phyloP scores from a whole-genome alignment of 2,329 filamentous ascomycete species.

The Orbilia quercus region DNA sequence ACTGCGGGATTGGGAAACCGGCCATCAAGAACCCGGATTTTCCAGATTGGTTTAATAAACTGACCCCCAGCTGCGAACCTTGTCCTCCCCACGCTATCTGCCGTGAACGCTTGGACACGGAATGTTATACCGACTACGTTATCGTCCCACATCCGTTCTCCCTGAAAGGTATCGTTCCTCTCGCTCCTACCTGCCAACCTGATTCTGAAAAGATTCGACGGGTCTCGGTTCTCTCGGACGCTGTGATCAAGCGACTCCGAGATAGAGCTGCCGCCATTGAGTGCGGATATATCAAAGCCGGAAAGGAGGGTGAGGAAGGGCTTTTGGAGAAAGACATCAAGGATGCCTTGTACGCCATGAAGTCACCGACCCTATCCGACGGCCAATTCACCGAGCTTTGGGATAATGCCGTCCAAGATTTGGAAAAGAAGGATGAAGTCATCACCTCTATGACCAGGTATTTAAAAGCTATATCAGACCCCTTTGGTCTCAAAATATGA shows the following conservation, averaged over 20 bases:
- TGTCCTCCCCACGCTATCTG: conserved; percentile 93
- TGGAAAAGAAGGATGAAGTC: conserved; percentile 71
- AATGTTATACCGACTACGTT: conserved; percentile 88
- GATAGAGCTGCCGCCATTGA: conserved; percentile 89
- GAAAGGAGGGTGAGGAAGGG: conserved; percentile 74
- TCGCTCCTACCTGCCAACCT: conserved; percentile 91
- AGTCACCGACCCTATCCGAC: conserved; percentile 68
- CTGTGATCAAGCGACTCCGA: conserved; percentile 85
- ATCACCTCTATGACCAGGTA: conserved; percentile 69
- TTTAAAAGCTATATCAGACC: conserved; percentile 54
- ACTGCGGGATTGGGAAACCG: conserved; percentile 82
- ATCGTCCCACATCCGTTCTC: conserved; percentile 85
- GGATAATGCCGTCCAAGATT: conserved; percentile 67
- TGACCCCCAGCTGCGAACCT: conserved; percentile 85
- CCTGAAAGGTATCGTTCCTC: conserved; percentile 80
- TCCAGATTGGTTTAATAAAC: conserved; percentile 72
- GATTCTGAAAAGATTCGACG: conserved; percentile 91
- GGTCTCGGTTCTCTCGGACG: conserved; percentile 87
- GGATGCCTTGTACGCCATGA: conserved; percentile 91
- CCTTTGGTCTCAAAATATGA: conserved; percentile 54
- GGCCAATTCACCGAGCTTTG: conserved; percentile 62
- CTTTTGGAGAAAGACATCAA: conserved; percentile 81
- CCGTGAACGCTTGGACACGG: conserved; percentile 78
- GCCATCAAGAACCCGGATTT: conserved; percentile 73
- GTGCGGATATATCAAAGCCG: conserved; percentile 74